Conservation (phyloP, 179 eudicot genomes). For the Spergularia azorica region DNA sequence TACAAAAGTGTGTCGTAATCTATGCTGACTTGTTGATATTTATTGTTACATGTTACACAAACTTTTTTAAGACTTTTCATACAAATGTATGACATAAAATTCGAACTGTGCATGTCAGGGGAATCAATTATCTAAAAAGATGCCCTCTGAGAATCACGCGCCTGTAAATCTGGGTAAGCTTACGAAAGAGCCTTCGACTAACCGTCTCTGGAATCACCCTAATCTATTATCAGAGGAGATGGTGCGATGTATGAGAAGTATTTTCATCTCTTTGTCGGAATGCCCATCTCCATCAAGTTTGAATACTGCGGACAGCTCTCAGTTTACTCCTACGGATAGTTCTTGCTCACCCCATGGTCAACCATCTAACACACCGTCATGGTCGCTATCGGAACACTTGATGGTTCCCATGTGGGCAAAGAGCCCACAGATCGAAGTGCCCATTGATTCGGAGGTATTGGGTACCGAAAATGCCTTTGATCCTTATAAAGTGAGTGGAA, state of each 20-base stretch:
- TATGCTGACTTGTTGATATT: not conserved
- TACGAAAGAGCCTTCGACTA: slow-evolving; percentile 29
- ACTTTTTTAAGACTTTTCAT: not conserved
- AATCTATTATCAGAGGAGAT: slow-evolving; percentile 44
- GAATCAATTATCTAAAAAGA: slow-evolving; percentile 15
- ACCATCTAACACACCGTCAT: slow-evolving; percentile 30
- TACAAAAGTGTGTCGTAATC: not conserved
- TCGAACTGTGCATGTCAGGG: slow-evolving; percentile 22
- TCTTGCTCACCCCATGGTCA: slow-evolving; percentile 33
- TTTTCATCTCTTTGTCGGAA: slow-evolving; percentile 42
- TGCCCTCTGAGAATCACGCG: slow-evolving; percentile 20
- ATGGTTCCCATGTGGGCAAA: slow-evolving; percentile 45
- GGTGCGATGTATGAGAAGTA: slow-evolving; percentile 47
- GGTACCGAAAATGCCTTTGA: slow-evolving; percentile 35
- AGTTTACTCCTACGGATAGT: slow-evolving; percentile 4
- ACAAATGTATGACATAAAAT: not conserved
- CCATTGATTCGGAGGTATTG: slow-evolving; percentile 39
- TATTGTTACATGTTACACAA: not conserved
- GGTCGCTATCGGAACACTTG: slow-evolving; percentile 44
- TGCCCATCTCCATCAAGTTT: slow-evolving; percentile 24
- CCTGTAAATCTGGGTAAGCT: slow-evolving; percentile 28
- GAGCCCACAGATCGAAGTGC: slow-evolving; percentile 42
- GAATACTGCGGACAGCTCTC: slow-evolving; percentile 1
- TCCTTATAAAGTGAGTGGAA: slow-evolving; percentile 40
- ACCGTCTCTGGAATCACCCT: slow-evolving; percentile 41